Percentiles rank a stretch among this genome's conserved stretches.
Evolutionary conservation across 2,329 filamentous ascomycete species (phyloP).

Genomic region (Diplodia corticola): DNA sequence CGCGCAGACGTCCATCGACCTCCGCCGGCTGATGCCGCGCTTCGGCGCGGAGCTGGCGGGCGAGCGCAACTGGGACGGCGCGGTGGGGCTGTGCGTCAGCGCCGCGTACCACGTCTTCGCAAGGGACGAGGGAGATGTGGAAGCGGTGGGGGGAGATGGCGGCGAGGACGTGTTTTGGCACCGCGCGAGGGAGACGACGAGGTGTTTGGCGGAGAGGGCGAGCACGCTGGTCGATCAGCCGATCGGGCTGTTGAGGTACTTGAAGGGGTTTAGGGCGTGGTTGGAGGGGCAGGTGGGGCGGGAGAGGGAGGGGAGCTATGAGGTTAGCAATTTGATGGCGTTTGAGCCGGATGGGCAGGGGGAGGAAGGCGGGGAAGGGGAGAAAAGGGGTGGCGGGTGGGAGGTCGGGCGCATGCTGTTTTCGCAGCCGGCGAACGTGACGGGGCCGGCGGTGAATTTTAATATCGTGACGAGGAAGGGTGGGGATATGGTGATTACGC

Average conservation of each 20-base stretch:
- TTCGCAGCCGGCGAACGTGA: conserved; percentile 46
- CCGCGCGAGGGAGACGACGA: conserved; percentile 35
- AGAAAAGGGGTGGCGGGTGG: conserved; percentile 14
- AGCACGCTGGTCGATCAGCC: conserved; percentile 42
- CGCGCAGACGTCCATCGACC: conserved; percentile 44
- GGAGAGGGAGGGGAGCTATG: conserved; percentile 44
- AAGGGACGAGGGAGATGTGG: neutral
- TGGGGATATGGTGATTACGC: conserved; percentile 41
- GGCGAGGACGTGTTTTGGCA: conserved; percentile 37
- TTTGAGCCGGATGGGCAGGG: conserved; percentile 33
- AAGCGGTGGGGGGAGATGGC: neutral
- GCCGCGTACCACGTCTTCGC: conserved; percentile 33
- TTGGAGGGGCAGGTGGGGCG: conserved; percentile 41
- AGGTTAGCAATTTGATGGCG: conserved; percentile 49
- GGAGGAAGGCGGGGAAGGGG: neutral
- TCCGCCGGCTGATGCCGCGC: conserved; percentile 39
- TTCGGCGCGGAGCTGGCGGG: neutral
- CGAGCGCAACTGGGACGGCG: conserved; percentile 28
- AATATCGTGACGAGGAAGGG: conserved; percentile 45
- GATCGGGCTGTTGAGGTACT: conserved; percentile 47
- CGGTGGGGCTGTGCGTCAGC: conserved; percentile 40
- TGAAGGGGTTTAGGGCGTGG: conserved; percentile 45
- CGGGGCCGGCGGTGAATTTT: conserved; percentile 43
- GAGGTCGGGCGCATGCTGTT: conserved; percentile 45
- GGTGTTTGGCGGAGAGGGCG: conserved; percentile 35